Conservation (phyloP, 192 early-diverging fungal genomes). For the Gonapodya sp. region DNA sequence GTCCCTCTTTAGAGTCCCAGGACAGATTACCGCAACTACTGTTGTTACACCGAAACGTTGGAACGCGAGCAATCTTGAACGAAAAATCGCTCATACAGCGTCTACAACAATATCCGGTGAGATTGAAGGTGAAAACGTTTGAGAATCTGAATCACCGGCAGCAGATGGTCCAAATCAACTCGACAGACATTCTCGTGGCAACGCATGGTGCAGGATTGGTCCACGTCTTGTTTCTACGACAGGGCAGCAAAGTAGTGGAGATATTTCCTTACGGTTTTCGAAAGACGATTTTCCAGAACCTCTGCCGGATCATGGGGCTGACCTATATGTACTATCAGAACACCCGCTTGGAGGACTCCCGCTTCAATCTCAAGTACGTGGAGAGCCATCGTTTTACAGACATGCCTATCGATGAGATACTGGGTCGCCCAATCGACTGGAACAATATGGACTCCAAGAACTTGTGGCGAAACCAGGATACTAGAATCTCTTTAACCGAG, state of each 20-base stretch:
- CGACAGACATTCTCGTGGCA: conserved; percentile 23
- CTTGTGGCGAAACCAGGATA: conserved; percentile 32
- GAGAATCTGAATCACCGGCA: conserved; percentile 13
- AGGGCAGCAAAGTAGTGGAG: conserved; percentile 18
- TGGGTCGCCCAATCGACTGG: conserved; percentile 23
- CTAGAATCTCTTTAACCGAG: conserved; percentile 14
- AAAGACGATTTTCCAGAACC: conserved; percentile 25
- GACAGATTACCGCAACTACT: conserved; percentile 8
- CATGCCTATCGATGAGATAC: conserved; percentile 18
- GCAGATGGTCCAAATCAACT: conserved; percentile 17
- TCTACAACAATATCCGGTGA: conserved; percentile 15
- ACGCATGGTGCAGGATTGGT: conserved; percentile 28
- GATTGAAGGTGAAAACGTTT: conserved; percentile 18
- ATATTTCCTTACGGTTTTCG: conserved; percentile 24
- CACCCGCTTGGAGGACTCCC: background rate
- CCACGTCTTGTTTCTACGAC: conserved; percentile 24
- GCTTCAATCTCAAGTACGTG: conserved; percentile 17
- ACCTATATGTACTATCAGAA: conserved; percentile 25
- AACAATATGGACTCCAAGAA: conserved; percentile 32
- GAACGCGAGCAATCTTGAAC: conserved; percentile 23
- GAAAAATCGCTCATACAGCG: conserved; percentile 20
- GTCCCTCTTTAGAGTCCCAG: background rate
- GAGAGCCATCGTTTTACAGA: conserved; percentile 15
- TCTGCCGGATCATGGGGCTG: conserved; percentile 17
- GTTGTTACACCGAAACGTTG: conserved; percentile 17